A percentile compares a stretch with the other conserved stretches of the same genome.
phyloP scores from a whole-genome alignment of 352 stramenopile genomes.

The Pythium oligandrum region DNA sequence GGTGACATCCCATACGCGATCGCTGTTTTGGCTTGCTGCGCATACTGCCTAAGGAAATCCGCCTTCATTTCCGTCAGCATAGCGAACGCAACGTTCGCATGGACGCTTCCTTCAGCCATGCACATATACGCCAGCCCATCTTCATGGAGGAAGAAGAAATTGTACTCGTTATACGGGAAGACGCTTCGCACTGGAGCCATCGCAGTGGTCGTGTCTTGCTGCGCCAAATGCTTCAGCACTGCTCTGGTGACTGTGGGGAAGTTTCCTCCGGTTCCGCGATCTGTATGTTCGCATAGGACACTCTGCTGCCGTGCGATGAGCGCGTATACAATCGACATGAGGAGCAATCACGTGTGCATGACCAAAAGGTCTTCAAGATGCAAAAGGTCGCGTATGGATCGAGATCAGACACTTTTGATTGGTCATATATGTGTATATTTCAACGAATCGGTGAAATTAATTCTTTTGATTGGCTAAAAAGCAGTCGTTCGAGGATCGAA shows the following conservation, averaged over 20 bases:
- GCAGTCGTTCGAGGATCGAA: too few relatives aligned
- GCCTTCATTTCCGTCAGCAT: conserved; percentile 67
- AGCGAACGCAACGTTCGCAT: conserved; percentile 66
- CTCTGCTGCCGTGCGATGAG: conserved; percentile 67
- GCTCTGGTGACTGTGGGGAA: conserved; percentile 70
- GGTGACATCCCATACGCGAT: conserved; percentile 64
- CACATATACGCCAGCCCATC: conserved; percentile 79
- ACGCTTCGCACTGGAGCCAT: conserved; percentile 40
- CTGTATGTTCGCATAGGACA: conserved; percentile 76
- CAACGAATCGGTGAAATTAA: too few relatives aligned
- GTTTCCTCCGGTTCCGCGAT: conserved; percentile 55
- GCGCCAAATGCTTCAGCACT: conserved; percentile 64
- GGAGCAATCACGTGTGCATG: background rate
- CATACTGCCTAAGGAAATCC: conserved; percentile 61
- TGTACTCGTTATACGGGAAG: conserved; percentile 74
- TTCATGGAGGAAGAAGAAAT: conserved; percentile 78
- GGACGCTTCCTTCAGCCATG: conserved; percentile 75
- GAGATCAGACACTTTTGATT: too few relatives aligned
- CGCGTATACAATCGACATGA: conserved; percentile 77
- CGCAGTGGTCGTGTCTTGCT: conserved; percentile 32
- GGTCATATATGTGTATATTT: too few relatives aligned
- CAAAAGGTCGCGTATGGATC: too few relatives aligned
- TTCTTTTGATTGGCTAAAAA: too few relatives aligned
- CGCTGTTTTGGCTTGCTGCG: conserved; percentile 56
- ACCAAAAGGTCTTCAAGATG: too few relatives aligned